Percentiles rank a stretch among this genome's conserved stretches.
phyloP scores from a whole-genome alignment of 108 stramenopile genomes.

The Stephanodiscus triporus region DNA sequence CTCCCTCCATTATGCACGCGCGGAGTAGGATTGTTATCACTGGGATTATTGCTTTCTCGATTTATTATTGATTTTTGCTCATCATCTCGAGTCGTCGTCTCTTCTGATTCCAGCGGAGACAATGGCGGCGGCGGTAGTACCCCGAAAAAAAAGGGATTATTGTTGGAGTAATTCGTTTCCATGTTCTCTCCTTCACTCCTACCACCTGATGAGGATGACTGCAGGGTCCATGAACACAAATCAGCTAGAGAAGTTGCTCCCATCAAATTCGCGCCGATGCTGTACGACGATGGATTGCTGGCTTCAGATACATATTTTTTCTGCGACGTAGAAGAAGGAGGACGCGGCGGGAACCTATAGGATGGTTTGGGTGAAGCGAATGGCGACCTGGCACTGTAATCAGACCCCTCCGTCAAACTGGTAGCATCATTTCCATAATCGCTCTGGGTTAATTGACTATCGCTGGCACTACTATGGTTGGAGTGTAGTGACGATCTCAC shows the following conservation, averaged over 20 bases:
- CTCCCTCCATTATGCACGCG: conserved; percentile 16
- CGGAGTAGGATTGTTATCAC: conserved; percentile 14
- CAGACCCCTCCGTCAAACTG: conserved; percentile 2
- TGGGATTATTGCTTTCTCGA: neutral
- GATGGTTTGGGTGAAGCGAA: conserved; percentile 20
- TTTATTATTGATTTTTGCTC: neutral
- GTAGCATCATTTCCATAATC: conserved; percentile 17
- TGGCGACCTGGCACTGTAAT: neutral
- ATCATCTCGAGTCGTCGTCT: conserved; percentile 12
- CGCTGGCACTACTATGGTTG: conserved; percentile 1
- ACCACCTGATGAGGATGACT: conserved; percentile 15
- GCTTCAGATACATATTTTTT: conserved; percentile 3
- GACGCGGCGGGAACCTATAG: conserved; percentile 29
- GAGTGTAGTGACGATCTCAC: conserved; percentile 1
- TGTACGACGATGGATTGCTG: conserved; percentile 6
- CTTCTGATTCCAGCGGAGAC: conserved; percentile 24
- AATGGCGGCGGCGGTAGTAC: conserved; percentile 19
- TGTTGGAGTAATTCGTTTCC: neutral
- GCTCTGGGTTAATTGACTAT: conserved; percentile 2
- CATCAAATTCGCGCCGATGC: conserved; percentile 42
- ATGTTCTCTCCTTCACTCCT: conserved; percentile 4
- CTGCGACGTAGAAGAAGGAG: conserved; percentile 4
- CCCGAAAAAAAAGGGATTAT: neutral
- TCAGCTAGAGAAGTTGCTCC: conserved; percentile 40
- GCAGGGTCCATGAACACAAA: conserved; percentile 43